Evolutionary conservation across 2,329 filamentous ascomycete genomes (phyloP).

Genomic region (Rhynchosporium secalis): DNA sequence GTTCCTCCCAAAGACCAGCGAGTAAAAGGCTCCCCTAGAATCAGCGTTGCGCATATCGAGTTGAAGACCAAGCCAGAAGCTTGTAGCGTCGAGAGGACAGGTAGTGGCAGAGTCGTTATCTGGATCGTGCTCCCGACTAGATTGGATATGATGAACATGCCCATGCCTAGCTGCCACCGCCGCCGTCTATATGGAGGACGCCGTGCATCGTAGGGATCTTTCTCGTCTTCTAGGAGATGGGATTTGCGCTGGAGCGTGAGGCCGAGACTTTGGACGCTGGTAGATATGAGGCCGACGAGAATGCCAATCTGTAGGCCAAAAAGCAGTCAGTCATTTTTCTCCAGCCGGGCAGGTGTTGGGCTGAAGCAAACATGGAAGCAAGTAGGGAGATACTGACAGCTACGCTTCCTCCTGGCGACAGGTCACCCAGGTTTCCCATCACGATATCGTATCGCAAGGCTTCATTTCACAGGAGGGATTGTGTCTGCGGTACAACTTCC

Average conservation of each 20-base stretch:
- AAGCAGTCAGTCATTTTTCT: slow-evolving; percentile 19
- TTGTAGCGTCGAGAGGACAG: slow-evolving; percentile 91
- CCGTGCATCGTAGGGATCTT: slow-evolving; percentile 71
- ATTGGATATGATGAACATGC: slow-evolving; percentile 94
- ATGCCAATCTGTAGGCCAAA: slow-evolving; percentile 71
- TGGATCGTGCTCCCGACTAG: slow-evolving; percentile 94
- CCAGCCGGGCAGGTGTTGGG: slow-evolving; percentile 10
- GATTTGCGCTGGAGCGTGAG: slow-evolving; percentile 97
- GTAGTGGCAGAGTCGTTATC: slow-evolving; percentile 91
- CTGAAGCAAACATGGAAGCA: not conserved
- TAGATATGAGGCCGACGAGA: slow-evolving; percentile 87
- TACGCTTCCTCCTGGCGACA: slow-evolving; percentile 77
- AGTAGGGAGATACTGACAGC: slow-evolving; percentile 54
- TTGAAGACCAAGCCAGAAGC: slow-evolving; percentile 97
- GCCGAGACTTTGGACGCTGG: slow-evolving; percentile 90
- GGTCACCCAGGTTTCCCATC: slow-evolving; percentile 73
- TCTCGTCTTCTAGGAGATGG: slow-evolving; percentile 96
- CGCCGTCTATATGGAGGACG: slow-evolving; percentile 86
- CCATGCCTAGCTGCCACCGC: slow-evolving; percentile 96
- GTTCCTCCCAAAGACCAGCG: slow-evolving; percentile 90
- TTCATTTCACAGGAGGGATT: slow-evolving; percentile 33
- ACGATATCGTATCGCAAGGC: slow-evolving; percentile 34
- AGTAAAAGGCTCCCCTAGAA: slow-evolving; percentile 92
- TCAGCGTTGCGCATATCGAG: slow-evolving; percentile 91
- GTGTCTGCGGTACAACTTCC: slow-evolving; percentile 15